Evolutionary conservation across 441 rosid genomes (phyloP).

Genomic region (Jatropha podagrica): DNA sequence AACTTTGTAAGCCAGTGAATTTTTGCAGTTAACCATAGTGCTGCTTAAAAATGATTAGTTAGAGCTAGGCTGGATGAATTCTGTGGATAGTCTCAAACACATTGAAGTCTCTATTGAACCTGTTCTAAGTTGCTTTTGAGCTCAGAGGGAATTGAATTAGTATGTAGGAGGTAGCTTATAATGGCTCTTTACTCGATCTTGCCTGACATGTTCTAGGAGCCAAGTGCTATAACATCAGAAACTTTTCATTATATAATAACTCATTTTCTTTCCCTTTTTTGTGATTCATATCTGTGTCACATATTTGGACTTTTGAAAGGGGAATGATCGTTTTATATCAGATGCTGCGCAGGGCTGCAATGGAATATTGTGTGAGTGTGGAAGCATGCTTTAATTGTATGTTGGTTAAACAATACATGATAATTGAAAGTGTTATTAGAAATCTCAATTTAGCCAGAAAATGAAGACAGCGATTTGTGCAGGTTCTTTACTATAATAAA

Average conservation of each 20-base stretch:
- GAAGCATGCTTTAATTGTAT: neutral
- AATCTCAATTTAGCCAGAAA: neutral
- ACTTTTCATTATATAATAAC: neutral
- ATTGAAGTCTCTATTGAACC: neutral
- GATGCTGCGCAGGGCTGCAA: neutral
- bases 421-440: neutral
- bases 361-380: no score
- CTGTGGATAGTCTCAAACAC: neutral
- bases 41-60: neutral
- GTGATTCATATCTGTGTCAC: neutral
- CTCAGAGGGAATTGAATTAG: neutral
- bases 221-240: neutral
- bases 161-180: neutral
- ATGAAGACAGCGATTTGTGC: neutral
- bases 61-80: slow-evolving; percentile 2
- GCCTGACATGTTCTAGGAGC: neutral
- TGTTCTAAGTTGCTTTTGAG: neutral
- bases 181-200: neutral
- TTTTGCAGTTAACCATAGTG: neutral
- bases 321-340: neutral
- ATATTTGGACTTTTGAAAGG: neutral
- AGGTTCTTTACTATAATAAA: neutral
- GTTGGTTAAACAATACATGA: neutral
- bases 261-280: neutral
- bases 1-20: neutral